Base-by-base conservation (phyloP, 768 basidiomycete genomes). In the Boletus eberwhitei region DNA sequence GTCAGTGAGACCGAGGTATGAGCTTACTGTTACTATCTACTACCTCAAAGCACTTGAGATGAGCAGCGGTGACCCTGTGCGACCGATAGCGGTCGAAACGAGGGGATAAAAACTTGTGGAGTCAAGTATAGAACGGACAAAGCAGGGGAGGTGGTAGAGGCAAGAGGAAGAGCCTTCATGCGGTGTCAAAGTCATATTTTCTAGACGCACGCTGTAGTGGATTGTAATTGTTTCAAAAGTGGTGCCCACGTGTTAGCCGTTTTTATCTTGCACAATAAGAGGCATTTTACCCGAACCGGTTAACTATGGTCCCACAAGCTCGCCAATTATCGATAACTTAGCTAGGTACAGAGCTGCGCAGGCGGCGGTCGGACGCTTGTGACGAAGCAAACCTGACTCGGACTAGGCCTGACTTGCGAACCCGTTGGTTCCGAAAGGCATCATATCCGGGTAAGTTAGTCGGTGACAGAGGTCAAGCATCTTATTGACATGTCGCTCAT, bases 231-330 rank as follows among this genome's bases (percentile, higher is more conserved):
- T 70, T 55, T 59, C 54, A 48, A 24, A 24, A 46, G 34, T 22
- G 37, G 37, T 29, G 43, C 44, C 3, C 57, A 57, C 45, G 48
- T 54, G 56, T 51, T 59, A n/a, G 52, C 57, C 35, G 44, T 55
- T 71, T 66, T 62, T 57, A 40, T 57, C 59, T 14, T 34, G 48
- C 55, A 71, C 68, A 69, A 69, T 71, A 71, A 62, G 57, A 52
- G 26, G 26, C 13, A 8, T 11, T 0, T 34, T 58, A 57, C 17
- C 55, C 54, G 47, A 64, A 13, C 5, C 9, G 36, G 22, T 9
- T 3, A 2, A 24, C 3, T 24, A 24, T 8, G 14, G 9, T 44
- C 14, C n/a, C 48, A 19, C 42, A 49, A 29, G 21, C 11, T 13
- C 32, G 9, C 11, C 11, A 26, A 29, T 17, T 5, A n/a, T n/a